Percentiles rank a stretch among this genome's conserved stretches.
Conservation (phyloP, 73 alveolate genomes). For the Blepharisma japonicum region DNA sequence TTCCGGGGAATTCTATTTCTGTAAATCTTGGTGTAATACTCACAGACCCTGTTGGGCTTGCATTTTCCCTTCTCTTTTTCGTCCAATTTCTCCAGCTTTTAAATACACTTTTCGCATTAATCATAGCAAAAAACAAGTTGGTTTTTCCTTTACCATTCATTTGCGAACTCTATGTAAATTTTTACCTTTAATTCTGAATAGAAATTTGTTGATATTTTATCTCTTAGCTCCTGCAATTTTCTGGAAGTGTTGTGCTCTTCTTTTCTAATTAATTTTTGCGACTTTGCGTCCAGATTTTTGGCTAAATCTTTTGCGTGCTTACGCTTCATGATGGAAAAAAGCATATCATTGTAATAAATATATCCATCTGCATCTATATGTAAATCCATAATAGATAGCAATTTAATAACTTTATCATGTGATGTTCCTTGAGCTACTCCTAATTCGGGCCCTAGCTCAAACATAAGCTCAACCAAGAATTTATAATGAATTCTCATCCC, state of each 20-base stretch:
- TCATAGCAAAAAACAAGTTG: neutral
- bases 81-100: constrained; percentile 17
- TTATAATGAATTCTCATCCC: constrained; percentile 34
- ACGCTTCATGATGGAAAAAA: constrained; percentile 42
- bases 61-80: neutral
- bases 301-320: constrained; percentile 25
- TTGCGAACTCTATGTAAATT: neutral
- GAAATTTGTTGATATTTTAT: neutral
- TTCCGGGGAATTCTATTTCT: constrained; percentile 6
- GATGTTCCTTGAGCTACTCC: constrained; percentile 34
- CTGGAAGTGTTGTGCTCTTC: neutral
- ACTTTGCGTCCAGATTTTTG: neutral
- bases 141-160: neutral
- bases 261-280: neutral
- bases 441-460: constrained; percentile 29
- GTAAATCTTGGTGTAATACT: constrained; percentile 27
- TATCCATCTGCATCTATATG: constrained; percentile 30
- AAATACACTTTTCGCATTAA: neutral
- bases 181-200: neutral
- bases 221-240: neutral
- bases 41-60: neutral
- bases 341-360: constrained; percentile 44
- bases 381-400: constrained; percentile 31
- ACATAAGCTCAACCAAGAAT: constrained; percentile 25
- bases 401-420: constrained; percentile 27